These are phyloP conservation scores for Podospora australis DNA, from an alignment of 495 filamentous ascomycete genomes.

Conservation along the genomic window DNA sequence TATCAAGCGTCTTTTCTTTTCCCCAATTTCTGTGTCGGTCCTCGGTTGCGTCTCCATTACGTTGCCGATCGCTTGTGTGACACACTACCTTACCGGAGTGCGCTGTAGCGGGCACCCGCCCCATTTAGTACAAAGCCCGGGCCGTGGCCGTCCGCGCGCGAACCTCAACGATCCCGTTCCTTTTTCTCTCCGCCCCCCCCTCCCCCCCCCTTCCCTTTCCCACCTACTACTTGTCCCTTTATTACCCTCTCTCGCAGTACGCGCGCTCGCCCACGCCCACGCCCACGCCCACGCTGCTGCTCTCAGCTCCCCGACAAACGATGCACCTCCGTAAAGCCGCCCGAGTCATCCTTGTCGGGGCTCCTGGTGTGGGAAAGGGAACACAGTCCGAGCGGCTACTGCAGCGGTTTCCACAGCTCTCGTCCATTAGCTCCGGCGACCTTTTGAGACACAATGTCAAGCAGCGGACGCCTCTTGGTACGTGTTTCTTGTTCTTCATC, in stretches of 20 bases:
- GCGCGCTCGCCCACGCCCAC: neutral
- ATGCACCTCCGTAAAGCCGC: conserved; percentile 74
- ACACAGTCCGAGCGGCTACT: conserved; percentile 89
- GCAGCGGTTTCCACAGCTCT: conserved; percentile 77
- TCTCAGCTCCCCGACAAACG: conserved; percentile 1
- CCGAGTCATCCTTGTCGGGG: conserved; percentile 88
- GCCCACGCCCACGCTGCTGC: neutral
- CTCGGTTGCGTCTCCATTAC: conserved; percentile 17
- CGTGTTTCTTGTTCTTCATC: conserved; percentile 19
- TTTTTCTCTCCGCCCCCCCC: neutral
- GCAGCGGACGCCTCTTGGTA: conserved; percentile 78
- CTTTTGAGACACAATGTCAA: conserved; percentile 88
- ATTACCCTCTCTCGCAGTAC: neutral
- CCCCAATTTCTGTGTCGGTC: no score
- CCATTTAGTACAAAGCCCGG: neutral
- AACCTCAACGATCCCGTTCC: neutral
- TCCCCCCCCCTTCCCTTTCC: neutral
- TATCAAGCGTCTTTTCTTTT: no score
- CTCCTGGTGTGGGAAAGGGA: conserved; percentile 89
- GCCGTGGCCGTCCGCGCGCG: neutral
- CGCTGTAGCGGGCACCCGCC: no score
- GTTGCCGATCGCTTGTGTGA: conserved; percentile 10
- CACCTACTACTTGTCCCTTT: neutral
- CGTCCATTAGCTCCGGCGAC: conserved; percentile 90
- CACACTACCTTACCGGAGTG: neutral